Conservation (phyloP, 345 rosid species). For the Abelmoschus esculentus region DNA sequence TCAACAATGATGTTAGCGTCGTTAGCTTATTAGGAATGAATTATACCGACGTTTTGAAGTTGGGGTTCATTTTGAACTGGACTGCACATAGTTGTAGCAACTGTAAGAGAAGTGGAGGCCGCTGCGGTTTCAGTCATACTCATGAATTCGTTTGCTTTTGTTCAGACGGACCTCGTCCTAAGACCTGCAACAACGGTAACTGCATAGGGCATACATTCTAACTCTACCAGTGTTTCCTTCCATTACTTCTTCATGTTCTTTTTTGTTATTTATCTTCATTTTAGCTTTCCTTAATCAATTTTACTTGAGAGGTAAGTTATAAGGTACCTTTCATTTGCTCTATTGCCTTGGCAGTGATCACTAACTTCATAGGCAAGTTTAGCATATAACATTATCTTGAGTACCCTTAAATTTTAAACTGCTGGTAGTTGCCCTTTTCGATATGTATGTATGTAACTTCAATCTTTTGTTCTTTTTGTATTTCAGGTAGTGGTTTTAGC, state of each 20-base stretch:
- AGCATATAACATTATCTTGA: not conserved
- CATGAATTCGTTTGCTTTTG: slow-evolving; percentile 30
- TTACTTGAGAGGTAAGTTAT: not conserved
- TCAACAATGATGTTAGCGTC: not conserved
- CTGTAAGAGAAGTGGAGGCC: slow-evolving; percentile 41
- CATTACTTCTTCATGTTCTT: too few relatives aligned
- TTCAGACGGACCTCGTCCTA: not conserved
- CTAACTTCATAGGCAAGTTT: not conserved
- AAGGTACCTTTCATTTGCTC: not conserved
- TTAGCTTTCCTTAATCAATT: not conserved
- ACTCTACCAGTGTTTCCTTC: not conserved
- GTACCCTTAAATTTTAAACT: not conserved
- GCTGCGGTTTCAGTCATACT: not conserved
- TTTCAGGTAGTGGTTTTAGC: not conserved
- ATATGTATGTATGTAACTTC: too few relatives aligned
- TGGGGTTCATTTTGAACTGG: slow-evolving; percentile 48
- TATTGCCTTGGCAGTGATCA: not conserved
- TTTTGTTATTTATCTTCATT: too few relatives aligned
- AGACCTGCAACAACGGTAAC: too few relatives aligned
- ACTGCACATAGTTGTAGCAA: slow-evolving; percentile 13
- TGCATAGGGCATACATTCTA: not conserved
- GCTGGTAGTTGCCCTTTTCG: not conserved
- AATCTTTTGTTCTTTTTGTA: not conserved
- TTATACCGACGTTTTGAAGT: slow-evolving; percentile 34
- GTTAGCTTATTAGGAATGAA: not conserved